Conservation (phyloP, 768 basidiomycete genomes). For the Kwoniella mangroviensis region DNA sequence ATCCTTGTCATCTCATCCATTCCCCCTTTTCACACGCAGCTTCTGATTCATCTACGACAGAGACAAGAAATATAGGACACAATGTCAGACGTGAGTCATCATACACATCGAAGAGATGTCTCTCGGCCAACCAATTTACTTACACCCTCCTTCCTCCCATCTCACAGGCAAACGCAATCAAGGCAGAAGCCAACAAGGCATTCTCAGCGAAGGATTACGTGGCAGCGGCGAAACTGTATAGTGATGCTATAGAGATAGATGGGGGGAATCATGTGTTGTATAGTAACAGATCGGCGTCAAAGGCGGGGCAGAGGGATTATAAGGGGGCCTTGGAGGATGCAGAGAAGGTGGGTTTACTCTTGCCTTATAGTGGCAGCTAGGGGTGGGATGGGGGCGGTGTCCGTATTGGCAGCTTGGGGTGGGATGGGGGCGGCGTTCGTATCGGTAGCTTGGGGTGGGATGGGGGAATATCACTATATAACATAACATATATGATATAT, state of each 20-base stretch:
- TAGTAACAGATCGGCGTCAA: constrained; percentile 90
- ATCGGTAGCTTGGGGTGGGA: constrained; percentile 3
- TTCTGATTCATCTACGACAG: too few species aligned
- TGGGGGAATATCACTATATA: not conserved
- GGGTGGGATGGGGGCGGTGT: not conserved
- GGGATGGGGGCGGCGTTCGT: not conserved
- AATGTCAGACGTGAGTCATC: constrained; percentile 45
- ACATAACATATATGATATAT: not conserved
- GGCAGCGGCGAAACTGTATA: constrained; percentile 66
- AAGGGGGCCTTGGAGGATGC: constrained; percentile 80
- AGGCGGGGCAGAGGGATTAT: constrained; percentile 82
- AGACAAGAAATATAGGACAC: constrained; percentile 3
- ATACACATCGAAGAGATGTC: not conserved
- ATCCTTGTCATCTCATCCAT: not conserved
- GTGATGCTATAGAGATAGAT: constrained; percentile 76
- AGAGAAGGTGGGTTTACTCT: constrained; percentile 71
- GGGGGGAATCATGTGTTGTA: constrained; percentile 83
- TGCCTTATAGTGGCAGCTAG: not conserved
- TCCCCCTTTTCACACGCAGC: not conserved
- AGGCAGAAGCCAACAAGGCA: constrained; percentile 93
- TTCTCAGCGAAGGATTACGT: constrained; percentile 92
- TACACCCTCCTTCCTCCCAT: not conserved
- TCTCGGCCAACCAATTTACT: not conserved
- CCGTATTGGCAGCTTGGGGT: not conserved
- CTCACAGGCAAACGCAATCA: constrained; percentile 67